These are phyloP conservation scores for Xylariaceae sp. DNA, from an alignment of 2,329 filamentous ascomycete species.

Conservation along the genomic window DNA sequence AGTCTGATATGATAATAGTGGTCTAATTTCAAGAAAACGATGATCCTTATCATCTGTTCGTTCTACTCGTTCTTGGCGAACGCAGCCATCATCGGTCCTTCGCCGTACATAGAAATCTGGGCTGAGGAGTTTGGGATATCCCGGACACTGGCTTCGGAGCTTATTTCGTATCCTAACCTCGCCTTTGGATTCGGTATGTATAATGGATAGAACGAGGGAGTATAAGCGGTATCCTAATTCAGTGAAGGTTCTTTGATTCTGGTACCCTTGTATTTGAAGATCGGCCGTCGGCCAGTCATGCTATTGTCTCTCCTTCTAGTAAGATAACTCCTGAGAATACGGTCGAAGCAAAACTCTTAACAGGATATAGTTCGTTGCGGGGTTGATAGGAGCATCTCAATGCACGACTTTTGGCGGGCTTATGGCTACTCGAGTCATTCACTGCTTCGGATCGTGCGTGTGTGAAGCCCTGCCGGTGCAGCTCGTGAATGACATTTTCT, in stretches of 20 bases:
- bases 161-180: constrained; percentile 64
- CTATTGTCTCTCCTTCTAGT: constrained; percentile 44
- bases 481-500: constrained; percentile 51
- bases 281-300: constrained; percentile 49
- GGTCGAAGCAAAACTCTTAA: constrained; percentile 1
- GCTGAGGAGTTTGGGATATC: constrained; percentile 55
- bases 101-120: constrained; percentile 61
- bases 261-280: constrained; percentile 59
- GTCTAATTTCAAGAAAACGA: constrained; percentile 58
- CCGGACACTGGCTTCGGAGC: constrained; percentile 53
- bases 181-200: constrained; percentile 57
- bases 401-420: constrained; percentile 41
- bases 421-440: constrained; percentile 45
- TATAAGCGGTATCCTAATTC: constrained; percentile 12
- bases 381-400: constrained; percentile 45
- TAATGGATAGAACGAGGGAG: not conserved
- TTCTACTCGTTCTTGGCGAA: constrained; percentile 63
- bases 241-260: constrained; percentile 52
- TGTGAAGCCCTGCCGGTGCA: constrained; percentile 50
- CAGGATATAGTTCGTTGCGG: constrained; percentile 40
- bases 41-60: constrained; percentile 58
- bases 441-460: constrained; percentile 46
- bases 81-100: constrained; percentile 58
- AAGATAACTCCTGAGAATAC: constrained; percentile 9
- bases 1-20: constrained; percentile 44